Conservation (phyloP, 768 basidiomycete genomes). For the Boletus patriciae region DNA sequence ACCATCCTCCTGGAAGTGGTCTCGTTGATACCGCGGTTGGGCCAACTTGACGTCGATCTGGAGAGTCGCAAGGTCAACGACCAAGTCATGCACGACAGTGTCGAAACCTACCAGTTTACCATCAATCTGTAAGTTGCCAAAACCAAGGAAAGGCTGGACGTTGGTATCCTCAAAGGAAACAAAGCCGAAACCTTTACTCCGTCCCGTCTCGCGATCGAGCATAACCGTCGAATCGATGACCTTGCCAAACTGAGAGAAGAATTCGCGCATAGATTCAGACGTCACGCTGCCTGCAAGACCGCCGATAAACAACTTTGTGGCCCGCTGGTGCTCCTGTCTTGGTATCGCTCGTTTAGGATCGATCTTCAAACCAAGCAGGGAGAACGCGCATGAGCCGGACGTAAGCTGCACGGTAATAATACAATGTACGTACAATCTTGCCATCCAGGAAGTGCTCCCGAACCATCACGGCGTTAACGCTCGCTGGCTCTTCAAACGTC, state of each 20-base stretch:
- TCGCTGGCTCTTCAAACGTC: conserved; percentile 90
- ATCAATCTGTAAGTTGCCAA: conserved; percentile 88
- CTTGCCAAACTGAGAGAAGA: conserved; percentile 91
- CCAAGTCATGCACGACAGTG: neutral
- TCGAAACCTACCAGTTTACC: conserved; percentile 78
- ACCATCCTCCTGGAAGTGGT: conserved; percentile 55
- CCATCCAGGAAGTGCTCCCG: conserved; percentile 95
- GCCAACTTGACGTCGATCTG: conserved; percentile 98
- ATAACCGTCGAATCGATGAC: conserved; percentile 99
- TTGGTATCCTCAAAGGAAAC: conserved; percentile 94
- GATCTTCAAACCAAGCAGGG: conserved; percentile 57
- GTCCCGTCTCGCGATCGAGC: conserved; percentile 93
- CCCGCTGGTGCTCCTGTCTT: conserved; percentile 89
- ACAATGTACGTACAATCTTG: conserved; percentile 77
- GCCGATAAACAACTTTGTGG: conserved; percentile 95
- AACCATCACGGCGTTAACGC: conserved; percentile 95
- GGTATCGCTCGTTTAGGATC: conserved; percentile 99
- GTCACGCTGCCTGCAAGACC: conserved; percentile 91
- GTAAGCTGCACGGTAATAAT: conserved; percentile 10
- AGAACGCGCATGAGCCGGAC: conserved; percentile 21
- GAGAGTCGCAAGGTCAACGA: neutral
- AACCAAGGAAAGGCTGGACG: conserved; percentile 84
- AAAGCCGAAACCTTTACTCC: conserved; percentile 98
- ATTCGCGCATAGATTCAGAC: conserved; percentile 89
- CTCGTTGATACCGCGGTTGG: conserved; percentile 83